These are phyloP conservation scores for Rhizophagus sp. DNA, from an alignment of 192 early-diverging fungal genomes.

Conservation along the genomic window DNA sequence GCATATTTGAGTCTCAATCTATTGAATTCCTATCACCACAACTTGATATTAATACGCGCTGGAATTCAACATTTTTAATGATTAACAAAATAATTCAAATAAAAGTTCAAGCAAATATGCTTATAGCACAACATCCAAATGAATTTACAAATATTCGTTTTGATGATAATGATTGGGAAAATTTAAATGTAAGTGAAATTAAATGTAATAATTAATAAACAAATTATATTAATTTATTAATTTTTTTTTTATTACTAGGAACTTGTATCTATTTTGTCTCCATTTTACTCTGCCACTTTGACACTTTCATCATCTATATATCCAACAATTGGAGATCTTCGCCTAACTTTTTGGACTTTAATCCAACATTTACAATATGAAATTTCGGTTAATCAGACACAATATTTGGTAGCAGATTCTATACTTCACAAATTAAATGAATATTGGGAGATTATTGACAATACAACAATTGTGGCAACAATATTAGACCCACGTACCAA, in stretches of 20 bases:
- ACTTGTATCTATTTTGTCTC: background rate
- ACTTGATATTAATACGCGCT: too few relatives aligned
- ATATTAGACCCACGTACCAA: too few relatives aligned
- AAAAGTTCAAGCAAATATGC: too few relatives aligned
- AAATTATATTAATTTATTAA: background rate
- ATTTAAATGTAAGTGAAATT: too few relatives aligned
- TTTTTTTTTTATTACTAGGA: background rate
- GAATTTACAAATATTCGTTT: too few relatives aligned
- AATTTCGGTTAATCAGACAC: too few relatives aligned
- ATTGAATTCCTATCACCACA: background rate
- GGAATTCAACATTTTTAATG: slow-evolving; percentile 7
- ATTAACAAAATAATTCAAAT: slow-evolving; percentile 6
- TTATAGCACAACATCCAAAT: too few relatives aligned
- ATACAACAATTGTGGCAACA: background rate
- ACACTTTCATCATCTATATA: slow-evolving; percentile 13
- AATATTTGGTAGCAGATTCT: background rate
- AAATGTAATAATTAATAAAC: too few relatives aligned
- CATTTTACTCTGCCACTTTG: slow-evolving; percentile 5
- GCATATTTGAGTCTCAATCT: background rate
- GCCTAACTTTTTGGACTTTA: too few relatives aligned
- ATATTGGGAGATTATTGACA: background rate
- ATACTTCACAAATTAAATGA: background rate
- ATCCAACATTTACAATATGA: too few relatives aligned
- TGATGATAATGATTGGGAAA: too few relatives aligned
- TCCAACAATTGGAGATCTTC: slow-evolving; percentile 1